A percentile compares a stretch with the other conserved stretches of the same genome.
phyloP scores from a whole-genome alignment of 805 yeast genomes.

The Candida xyloterini region DNA sequence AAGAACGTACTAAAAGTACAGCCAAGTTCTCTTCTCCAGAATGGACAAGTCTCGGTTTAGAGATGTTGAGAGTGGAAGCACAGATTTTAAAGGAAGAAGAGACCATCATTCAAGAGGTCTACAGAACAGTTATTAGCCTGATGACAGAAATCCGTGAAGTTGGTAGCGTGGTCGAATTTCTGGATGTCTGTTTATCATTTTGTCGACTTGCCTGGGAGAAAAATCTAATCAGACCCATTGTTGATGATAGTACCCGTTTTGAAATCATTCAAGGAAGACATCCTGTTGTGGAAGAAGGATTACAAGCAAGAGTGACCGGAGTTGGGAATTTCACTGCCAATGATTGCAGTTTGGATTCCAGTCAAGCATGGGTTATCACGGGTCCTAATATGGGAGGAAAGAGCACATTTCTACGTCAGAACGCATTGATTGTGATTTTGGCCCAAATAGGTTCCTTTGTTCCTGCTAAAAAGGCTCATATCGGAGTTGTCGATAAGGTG shows the following conservation, averaged over 20 bases:
- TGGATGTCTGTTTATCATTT: constrained; percentile 75
- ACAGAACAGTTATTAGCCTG: constrained; percentile 41
- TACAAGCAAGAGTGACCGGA: constrained; percentile 42
- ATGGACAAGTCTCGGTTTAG: constrained; percentile 53
- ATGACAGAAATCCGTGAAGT: constrained; percentile 45
- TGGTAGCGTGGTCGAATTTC: constrained; percentile 51
- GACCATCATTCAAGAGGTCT: constrained; percentile 47
- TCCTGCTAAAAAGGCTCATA: constrained; percentile 60
- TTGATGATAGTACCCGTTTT: constrained; percentile 47
- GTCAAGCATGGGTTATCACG: constrained; percentile 59
- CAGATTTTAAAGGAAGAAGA: constrained; percentile 56
- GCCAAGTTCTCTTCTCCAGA: constrained; percentile 40
- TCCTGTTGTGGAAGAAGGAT: constrained; percentile 77
- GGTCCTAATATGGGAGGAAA: constrained; percentile 93
- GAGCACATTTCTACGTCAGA: constrained; percentile 70
- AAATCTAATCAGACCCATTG: constrained; percentile 60
- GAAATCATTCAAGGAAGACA: constrained; percentile 72
- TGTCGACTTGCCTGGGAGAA: constrained; percentile 68
- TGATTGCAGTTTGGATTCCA: constrained; percentile 35
- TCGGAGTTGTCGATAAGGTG: constrained; percentile 75
- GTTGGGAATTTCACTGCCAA: constrained; percentile 47
- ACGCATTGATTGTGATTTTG: constrained; percentile 64
- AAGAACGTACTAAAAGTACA: constrained; percentile 27
- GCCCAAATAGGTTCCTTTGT: constrained; percentile 74
- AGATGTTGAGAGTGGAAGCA: constrained; percentile 42